Evolutionary conservation across 208 protist genomes (phyloP).

Genomic region (Endotrypanum monterogeii): DNA sequence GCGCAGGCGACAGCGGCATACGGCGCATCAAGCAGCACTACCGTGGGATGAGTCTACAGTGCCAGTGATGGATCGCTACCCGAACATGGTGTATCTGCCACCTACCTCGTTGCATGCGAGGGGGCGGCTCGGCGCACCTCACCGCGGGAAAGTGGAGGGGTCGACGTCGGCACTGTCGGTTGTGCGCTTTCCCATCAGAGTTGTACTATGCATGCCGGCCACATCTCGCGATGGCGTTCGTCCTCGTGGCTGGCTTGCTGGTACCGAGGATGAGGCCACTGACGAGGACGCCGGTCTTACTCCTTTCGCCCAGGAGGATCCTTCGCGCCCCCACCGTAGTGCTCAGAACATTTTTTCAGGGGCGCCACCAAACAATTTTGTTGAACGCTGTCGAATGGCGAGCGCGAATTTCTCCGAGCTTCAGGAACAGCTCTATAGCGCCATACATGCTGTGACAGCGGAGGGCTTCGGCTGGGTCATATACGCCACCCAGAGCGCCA

Average conservation of each 20-base stretch:
- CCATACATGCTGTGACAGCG: conserved; percentile 16
- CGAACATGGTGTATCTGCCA: conserved; percentile 20
- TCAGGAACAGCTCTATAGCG: conserved; percentile 37
- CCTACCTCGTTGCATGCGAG: not conserved
- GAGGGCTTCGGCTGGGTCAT: conserved; percentile 67
- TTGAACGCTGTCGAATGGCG: conserved; percentile 43
- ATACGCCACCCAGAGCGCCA: conserved; percentile 94
- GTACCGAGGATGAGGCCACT: conserved; percentile 4
- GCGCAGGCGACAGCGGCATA: not conserved
- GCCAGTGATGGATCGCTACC: conserved; percentile 26
- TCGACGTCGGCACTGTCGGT: not conserved
- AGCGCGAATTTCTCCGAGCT: conserved; percentile 47
- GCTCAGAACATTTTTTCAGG: not conserved
- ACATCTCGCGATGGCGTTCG: conserved; percentile 71
- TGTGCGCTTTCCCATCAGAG: conserved; percentile 21
- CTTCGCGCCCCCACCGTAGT: conserved; percentile 2
- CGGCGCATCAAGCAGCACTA: not conserved
- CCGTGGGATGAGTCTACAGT: conserved; percentile 10
- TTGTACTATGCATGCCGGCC: conserved; percentile 57
- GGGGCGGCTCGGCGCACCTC: not conserved
- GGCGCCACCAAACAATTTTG: conserved; percentile 44
- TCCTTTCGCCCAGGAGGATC: not conserved
- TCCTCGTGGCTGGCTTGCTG: conserved; percentile 41
- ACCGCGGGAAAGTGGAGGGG: not conserved
- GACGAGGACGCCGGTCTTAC: conserved; percentile 11